A percentile compares a stretch with the other conserved stretches of the same genome.
These are phyloP conservation scores for Colletotrichum sp. DNA, from an alignment of 2,329 filamentous ascomycete genomes.

Conservation along the genomic window DNA sequence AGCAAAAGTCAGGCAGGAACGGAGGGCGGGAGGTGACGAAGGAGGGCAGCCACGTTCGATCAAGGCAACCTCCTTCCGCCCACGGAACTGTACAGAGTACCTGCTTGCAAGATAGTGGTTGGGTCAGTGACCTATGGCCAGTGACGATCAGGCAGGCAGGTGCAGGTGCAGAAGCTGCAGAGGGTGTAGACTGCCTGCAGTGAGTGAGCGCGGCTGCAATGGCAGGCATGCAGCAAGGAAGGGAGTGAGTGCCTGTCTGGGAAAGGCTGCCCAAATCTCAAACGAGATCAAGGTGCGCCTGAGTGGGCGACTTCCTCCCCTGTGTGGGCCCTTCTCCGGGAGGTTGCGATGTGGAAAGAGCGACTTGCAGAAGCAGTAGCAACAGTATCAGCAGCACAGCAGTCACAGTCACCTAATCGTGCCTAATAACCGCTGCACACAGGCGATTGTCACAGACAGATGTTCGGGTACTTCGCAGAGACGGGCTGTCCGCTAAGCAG, in stretches of 20 bases:
- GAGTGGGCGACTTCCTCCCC: neutral
- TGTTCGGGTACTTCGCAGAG: neutral
- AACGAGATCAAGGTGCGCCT: neutral
- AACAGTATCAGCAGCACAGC: too few relatives aligned
- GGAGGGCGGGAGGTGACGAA: constrained; percentile 2
- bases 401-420: neutral
- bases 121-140: neutral
- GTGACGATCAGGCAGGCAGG: neutral
- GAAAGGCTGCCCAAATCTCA: neutral
- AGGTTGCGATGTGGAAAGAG: neutral
- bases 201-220: neutral
- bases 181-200: neutral
- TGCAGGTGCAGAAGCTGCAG: neutral
- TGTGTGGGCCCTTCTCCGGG: neutral
- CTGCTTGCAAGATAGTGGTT: neutral
- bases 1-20: neutral
- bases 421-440: neutral
- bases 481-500: neutral
- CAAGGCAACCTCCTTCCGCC: neutral
- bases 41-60: neutral
- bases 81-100: neutral
- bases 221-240: neutral
- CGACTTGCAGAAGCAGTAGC: neutral
- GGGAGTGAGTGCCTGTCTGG: neutral
- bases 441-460: neutral